Conservation (phyloP, 192 early-diverging fungal species). For the Backusella macrospora region DNA sequence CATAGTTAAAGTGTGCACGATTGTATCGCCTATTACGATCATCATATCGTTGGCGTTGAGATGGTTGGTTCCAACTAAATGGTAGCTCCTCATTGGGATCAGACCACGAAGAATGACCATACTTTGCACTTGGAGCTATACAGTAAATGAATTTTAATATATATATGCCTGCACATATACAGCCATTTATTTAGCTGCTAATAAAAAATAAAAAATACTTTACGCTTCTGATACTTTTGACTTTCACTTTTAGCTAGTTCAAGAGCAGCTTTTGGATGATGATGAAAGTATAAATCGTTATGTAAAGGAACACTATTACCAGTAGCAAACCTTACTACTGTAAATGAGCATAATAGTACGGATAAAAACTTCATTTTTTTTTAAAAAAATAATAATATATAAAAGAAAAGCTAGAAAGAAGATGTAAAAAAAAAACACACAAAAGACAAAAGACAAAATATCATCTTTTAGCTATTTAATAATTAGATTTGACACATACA, state of each 20-base stretch:
- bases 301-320: not conserved
- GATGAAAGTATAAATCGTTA: conserved; percentile 23
- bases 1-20: conserved; percentile 2
- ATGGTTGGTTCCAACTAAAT: not conserved
- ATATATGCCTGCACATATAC: not conserved
- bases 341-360: not conserved
- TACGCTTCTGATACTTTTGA: not conserved
- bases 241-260: not conserved
- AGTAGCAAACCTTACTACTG: not conserved
- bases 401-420: not conserved
- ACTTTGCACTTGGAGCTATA: not conserved
- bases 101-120: not conserved
- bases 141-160: not conserved
- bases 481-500: not conserved
- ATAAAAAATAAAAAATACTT: not conserved
- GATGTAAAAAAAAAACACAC: not conserved
- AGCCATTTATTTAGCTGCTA: no score
- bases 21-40: not conserved
- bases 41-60: not conserved
- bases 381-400: not conserved
- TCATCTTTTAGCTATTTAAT: not conserved
- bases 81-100: not conserved
- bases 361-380: not conserved
- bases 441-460: no score
- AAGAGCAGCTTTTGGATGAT: conserved; percentile 16